These are phyloP conservation scores for Cyberlindnera mississippiensis DNA, from an alignment of 805 yeast genomes.

Conservation along the genomic window DNA sequence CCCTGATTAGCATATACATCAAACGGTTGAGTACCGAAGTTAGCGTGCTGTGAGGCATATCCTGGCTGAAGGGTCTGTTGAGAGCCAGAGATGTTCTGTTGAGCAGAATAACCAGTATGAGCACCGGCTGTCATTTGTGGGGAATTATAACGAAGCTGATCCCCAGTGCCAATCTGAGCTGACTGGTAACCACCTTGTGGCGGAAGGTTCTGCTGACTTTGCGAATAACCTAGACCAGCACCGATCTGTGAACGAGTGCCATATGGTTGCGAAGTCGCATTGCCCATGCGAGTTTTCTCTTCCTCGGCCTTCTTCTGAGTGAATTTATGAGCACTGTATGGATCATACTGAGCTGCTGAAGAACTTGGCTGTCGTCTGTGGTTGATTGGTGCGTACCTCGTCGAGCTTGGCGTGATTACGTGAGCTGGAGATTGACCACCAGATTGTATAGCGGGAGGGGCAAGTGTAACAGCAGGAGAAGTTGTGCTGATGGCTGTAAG, in stretches of 20 bases:
- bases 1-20: conserved; percentile 4
- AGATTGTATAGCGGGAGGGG: conserved; percentile 14
- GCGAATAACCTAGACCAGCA: not conserved
- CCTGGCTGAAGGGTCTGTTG: not conserved
- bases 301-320: conserved; percentile 10
- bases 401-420: conserved; percentile 21
- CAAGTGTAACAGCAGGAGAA: not conserved
- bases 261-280: not conserved
- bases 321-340: conserved; percentile 21
- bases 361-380: conserved; percentile 28
- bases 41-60: not conserved
- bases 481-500: conserved; percentile 1
- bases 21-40: not conserved
- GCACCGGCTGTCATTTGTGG: too few species aligned
- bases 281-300: conserved; percentile 1
- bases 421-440: conserved; percentile 16
- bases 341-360: conserved; percentile 29
- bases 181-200: not conserved
- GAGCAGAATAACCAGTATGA: not conserved
- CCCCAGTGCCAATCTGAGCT: not conserved
- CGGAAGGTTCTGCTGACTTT: not conserved
- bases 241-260: too few species aligned
- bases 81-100: not conserved
- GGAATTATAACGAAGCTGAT: too few species aligned
- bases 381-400: conserved; percentile 38